Conservation (phyloP, 192 early-diverging fungal species). For the Linnemannia hyalina region DNA sequence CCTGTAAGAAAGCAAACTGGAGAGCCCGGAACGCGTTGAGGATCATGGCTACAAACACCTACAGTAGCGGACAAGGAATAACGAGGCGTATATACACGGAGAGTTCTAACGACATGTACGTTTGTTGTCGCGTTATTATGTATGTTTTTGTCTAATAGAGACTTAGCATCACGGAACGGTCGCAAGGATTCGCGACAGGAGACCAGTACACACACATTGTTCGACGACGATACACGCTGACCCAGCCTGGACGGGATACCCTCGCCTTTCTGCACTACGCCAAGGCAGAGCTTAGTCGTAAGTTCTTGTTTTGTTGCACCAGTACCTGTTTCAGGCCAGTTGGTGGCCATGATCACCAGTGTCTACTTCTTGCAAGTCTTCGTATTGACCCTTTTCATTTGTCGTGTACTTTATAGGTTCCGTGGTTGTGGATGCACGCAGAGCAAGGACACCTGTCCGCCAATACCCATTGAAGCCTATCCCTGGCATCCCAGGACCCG, state of each 20-base stretch:
- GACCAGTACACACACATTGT: slow-evolving; percentile 54
- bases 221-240: slow-evolving; percentile 48
- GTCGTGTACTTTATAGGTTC: slow-evolving; percentile 18
- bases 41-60: neutral
- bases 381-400: neutral
- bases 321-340: neutral
- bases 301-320: neutral
- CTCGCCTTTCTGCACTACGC: slow-evolving; percentile 54
- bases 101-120: neutral
- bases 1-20: slow-evolving; percentile 23
- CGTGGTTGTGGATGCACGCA: slow-evolving; percentile 45
- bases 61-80: neutral
- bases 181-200: slow-evolving; percentile 47
- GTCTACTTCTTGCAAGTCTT: neutral
- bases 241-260: slow-evolving; percentile 44
- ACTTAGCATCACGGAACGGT: slow-evolving; percentile 51
- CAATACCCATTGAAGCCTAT: slow-evolving; percentile 45
- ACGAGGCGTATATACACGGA: neutral
- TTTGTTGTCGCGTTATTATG: neutral
- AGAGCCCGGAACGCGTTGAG: neutral
- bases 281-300: slow-evolving; percentile 44
- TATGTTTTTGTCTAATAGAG: slow-evolving; percentile 23
- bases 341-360: neutral
- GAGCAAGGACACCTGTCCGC: slow-evolving; percentile 42
- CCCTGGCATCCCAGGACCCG: slow-evolving; percentile 8